These are phyloP conservation scores for Omphalotus guepiniiformis DNA, from an alignment of 768 basidiomycete genomes.

Conservation along the genomic window DNA sequence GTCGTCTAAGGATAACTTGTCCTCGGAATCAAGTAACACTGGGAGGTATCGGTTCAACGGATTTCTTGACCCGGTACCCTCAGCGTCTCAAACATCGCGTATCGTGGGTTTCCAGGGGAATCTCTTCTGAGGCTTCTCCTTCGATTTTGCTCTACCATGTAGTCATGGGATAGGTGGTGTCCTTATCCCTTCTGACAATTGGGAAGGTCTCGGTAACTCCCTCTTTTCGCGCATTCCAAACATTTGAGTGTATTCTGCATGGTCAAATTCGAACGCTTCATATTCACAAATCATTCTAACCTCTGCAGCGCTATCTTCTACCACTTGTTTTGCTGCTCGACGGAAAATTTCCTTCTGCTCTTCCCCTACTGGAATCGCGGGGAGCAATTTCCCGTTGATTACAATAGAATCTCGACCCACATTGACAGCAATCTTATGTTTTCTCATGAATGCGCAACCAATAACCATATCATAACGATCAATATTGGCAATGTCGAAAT, in stretches of 20 bases:
- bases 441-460: slow-evolving; percentile 18
- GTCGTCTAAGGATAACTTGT: slow-evolving; percentile 3
- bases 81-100: neutral
- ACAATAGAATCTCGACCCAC: slow-evolving; percentile 11
- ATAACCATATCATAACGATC: slow-evolving; percentile 22
- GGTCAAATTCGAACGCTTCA: too few species aligned
- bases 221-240: neutral
- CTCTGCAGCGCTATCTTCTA: too few species aligned
- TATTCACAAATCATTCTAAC: too few species aligned
- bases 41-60: slow-evolving; percentile 7
- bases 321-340: neutral
- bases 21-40: slow-evolving; percentile 1
- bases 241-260: neutral
- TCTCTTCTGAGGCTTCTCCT: neutral
- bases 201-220: neutral
- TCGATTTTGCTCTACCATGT: neutral
- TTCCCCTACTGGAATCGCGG: neutral
- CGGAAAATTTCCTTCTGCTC: neutral
- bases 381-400: slow-evolving; percentile 2
- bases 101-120: neutral
- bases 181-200: neutral
- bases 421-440: slow-evolving; percentile 13
- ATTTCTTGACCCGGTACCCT: neutral
- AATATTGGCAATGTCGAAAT: slow-evolving; percentile 23
- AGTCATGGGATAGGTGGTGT: neutral